Conservation (phyloP, 179 eudicot genomes). For the Dionaea muscipula region DNA sequence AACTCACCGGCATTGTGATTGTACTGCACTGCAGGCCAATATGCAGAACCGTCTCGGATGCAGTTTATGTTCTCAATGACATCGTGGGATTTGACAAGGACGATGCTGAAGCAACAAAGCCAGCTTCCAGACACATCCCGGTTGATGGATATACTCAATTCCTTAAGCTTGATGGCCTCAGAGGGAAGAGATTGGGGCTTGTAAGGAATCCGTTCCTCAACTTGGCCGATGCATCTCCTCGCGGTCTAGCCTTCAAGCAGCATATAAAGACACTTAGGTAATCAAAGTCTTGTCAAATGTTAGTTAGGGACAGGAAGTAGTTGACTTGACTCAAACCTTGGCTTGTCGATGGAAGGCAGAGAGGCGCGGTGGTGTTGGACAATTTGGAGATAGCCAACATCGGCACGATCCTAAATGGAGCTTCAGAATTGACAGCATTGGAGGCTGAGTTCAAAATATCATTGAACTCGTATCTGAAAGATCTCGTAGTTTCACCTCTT, state of each 20-base stretch:
- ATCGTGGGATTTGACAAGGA: conserved; percentile 38
- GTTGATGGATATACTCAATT: conserved; percentile 40
- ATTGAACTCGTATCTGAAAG: conserved; percentile 33
- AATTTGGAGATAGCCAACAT: conserved; percentile 29
- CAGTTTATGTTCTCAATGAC: conserved; percentile 42
- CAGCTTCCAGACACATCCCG: conserved; percentile 34
- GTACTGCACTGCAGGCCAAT: conserved; percentile 31
- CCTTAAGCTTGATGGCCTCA: conserved; percentile 42
- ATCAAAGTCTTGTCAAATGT: neutral
- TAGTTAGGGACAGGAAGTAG: neutral
- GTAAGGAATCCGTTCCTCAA: conserved; percentile 21
- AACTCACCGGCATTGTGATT: no score
- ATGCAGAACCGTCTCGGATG: conserved; percentile 49
- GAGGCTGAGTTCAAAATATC: conserved; percentile 33
- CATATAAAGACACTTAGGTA: conserved; percentile 38
- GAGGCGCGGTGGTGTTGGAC: conserved; percentile 27
- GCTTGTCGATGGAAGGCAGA: conserved; percentile 10
- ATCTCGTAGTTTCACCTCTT: conserved; percentile 28
- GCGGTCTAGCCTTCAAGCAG: conserved; percentile 14
- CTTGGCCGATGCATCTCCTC: conserved; percentile 6
- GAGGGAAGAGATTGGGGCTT: conserved; percentile 39
- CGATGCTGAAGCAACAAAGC: conserved; percentile 38
- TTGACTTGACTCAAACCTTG: neutral
- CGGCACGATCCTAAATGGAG: conserved; percentile 14
- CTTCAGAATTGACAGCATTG: conserved; percentile 19